Conservation (phyloP, 805 yeast genomes). For the Candida vartiovaarae region DNA sequence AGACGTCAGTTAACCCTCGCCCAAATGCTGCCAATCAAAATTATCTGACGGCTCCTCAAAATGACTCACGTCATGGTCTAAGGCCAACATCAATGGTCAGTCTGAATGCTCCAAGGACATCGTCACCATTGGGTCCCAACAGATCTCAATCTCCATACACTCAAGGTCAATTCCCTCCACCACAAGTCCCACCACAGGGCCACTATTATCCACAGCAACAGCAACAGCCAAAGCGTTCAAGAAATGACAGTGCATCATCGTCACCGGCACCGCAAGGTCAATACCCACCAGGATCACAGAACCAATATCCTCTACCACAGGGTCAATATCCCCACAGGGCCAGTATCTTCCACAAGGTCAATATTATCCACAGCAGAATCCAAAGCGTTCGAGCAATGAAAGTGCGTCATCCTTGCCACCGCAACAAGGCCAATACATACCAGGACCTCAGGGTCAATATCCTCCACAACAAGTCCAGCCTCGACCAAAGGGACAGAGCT, state of each 20-base stretch:
- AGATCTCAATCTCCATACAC: too few species aligned
- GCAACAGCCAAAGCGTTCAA: neutral
- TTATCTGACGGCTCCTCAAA: too few species aligned
- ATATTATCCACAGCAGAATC: neutral
- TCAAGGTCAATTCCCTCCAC: neutral
- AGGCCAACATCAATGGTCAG: neutral
- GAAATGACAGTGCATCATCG: too few species aligned
- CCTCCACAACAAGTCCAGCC: neutral
- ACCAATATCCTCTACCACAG: neutral
- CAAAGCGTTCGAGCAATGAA: conserved; percentile 1
- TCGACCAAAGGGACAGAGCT: neutral
- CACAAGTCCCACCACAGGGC: neutral
- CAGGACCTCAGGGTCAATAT: neutral
- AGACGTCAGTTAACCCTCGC: too few species aligned
- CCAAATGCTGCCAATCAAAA: too few species aligned
- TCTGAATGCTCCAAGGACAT: neutral
- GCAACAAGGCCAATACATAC: neutral
- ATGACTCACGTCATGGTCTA: too few species aligned
- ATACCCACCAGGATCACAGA: neutral
- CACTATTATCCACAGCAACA: conserved; percentile 2
- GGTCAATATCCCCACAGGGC: conserved; percentile 1
- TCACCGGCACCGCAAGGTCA: too few species aligned
- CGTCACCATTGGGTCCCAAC: too few species aligned
- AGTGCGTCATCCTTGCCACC: conserved; percentile 8
- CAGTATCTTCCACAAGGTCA: neutral